Base-by-base conservation (phyloP, 257 asterid genomes). In the Schizonepeta tenuifolia region DNA sequence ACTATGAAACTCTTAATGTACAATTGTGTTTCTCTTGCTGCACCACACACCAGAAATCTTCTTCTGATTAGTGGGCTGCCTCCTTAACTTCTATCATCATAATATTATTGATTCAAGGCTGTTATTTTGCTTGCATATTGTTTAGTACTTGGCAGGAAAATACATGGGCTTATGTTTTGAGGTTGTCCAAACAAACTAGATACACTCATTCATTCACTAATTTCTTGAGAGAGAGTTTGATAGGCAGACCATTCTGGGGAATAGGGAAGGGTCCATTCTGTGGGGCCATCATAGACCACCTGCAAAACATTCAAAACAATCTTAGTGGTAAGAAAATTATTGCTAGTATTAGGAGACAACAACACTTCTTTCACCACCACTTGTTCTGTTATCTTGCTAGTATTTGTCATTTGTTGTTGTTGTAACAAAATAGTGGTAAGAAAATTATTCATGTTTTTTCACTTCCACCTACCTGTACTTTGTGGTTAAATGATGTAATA, bases 201-300 rank as follows among this genome's bases (percentile, higher is more conserved):
- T 36, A 0, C 41, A 36, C 7, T 36, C 10, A 2, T 54, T 58
- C 73, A n/a, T n/a, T n/a, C n/a, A n/a, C n/a, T n/a, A n/a, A 78
- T 68, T 60, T 73, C 50, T 82, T 93, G 74, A 75, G 88, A 14
- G 85, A 77, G 13, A 93, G 79, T 59, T 75, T 89, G 68, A 93
- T 89, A 49, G 98, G 98, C 85, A 91, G 71, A 18, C 98, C 98
- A 85, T 89, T 89, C 79, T 86, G 91, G 81, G 98, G 98, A 84
- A 93, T 96, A 35, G 97, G 90, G 85, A 93, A 93, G 55, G 98
- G 98, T 18, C 96, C 97, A 85, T 85, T 88, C 46, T 89, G 96
- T 83, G 96, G 94, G 80, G 90, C 96, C 88, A 85, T 76, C 84
- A 85, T 64, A 81, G 89, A 82, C 97, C 96, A 93, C 83, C 98